These are phyloP conservation scores for Amaranthus hypochondriacus DNA, from an alignment of 148 eudicot genomes.

Conservation along the genomic window DNA sequence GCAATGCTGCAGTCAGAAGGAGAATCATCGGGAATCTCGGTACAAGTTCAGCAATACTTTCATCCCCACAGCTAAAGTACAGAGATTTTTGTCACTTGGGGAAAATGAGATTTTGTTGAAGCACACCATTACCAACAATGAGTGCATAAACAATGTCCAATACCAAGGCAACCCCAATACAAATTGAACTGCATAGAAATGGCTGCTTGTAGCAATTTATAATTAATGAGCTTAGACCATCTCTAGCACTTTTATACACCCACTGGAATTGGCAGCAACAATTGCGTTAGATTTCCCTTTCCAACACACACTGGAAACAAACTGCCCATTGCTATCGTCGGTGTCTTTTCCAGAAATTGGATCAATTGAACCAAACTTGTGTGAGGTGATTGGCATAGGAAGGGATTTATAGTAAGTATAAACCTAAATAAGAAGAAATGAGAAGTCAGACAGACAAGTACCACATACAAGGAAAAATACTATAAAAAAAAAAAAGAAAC, in stretches of 20 bases:
- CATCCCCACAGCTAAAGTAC: neutral
- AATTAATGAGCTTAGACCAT: slow-evolving; percentile 42
- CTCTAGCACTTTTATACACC: slow-evolving; percentile 77
- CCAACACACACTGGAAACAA: slow-evolving; percentile 98
- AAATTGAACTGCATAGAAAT: neutral
- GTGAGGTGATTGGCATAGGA: slow-evolving; percentile 82
- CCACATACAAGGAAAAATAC: neutral
- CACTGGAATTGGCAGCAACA: slow-evolving; percentile 89
- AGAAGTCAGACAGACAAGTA: slow-evolving; percentile 19
- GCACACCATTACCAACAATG: slow-evolving; percentile 5
- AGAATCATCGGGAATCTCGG: neutral
- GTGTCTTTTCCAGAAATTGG: slow-evolving; percentile 80
- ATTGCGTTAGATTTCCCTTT: slow-evolving; percentile 70
- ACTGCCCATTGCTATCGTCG: slow-evolving; percentile 80
- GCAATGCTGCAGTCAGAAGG: neutral
- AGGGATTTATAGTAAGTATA: slow-evolving; percentile 80
- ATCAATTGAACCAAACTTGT: slow-evolving; percentile 92
- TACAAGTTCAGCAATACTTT: neutral
- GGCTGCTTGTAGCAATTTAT: neutral
- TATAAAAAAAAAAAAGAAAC: neutral
- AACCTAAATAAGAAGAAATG: slow-evolving; percentile 47
- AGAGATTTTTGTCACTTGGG: neutral
- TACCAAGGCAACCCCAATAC: neutral
- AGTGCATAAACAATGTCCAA: neutral
- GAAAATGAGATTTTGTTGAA: neutral